These are phyloP conservation scores for Biancaea sappan DNA, from an alignment of 306 rosid species.

Conservation along the genomic window DNA sequence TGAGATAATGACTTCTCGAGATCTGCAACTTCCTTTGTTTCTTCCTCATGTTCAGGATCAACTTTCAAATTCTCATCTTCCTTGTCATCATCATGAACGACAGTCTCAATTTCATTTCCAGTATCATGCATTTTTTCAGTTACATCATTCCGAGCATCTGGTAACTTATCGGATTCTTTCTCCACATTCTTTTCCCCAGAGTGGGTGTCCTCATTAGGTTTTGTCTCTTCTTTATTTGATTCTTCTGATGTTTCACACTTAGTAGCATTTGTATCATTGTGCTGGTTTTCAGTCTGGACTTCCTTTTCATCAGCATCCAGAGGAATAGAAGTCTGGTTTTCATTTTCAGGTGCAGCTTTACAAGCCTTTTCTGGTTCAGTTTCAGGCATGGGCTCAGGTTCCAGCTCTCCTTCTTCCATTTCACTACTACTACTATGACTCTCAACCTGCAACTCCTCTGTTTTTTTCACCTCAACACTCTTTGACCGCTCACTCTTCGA, in stretches of 20 bases:
- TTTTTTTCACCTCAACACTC: constrained; percentile 80
- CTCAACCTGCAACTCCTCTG: constrained; percentile 56
- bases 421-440: constrained; percentile 66
- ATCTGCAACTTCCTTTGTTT: constrained; percentile 29
- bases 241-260: constrained; percentile 35
- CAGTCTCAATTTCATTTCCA: constrained; percentile 30
- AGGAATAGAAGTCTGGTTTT: constrained; percentile 9
- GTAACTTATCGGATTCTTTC: constrained; percentile 36
- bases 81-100: constrained; percentile 26
- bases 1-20: constrained; percentile 35
- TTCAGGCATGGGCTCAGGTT: constrained; percentile 52
- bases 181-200: constrained; percentile 37
- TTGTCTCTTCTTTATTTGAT: constrained; percentile 33
- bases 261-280: constrained; percentile 29
- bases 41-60: constrained; percentile 40
- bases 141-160: constrained; percentile 36
- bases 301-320: constrained; percentile 38
- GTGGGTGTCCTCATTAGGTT: constrained; percentile 27
- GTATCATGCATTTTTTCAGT: constrained; percentile 16
- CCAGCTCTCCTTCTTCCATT: constrained; percentile 83
- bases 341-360: constrained; percentile 37
- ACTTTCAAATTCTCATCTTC: constrained; percentile 38
- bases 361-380: constrained; percentile 29
- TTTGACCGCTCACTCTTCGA: constrained; percentile 77
- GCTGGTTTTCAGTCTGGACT: constrained; percentile 37